These are phyloP conservation scores for Pleurotus djamor DNA, from an alignment of 768 basidiomycete genomes.

Conservation along the genomic window DNA sequence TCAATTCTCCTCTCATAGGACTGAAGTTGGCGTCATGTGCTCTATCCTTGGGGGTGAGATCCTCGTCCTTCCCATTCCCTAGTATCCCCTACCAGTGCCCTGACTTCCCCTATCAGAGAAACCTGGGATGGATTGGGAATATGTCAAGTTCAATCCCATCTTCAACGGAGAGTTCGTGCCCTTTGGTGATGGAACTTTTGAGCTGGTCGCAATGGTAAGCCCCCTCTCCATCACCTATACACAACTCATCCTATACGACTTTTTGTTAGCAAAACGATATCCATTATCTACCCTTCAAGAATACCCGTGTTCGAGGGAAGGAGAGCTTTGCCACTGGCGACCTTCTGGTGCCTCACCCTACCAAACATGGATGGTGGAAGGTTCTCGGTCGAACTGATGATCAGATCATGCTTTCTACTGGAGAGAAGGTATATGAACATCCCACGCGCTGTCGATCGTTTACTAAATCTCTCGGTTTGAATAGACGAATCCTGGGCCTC, in stretches of 20 bases:
- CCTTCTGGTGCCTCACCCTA: conserved; percentile 23
- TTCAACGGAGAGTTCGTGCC: conserved; percentile 13
- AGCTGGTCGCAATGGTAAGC: conserved; percentile 17
- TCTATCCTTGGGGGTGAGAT: conserved; percentile 7
- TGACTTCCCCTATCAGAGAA: conserved; percentile 3
- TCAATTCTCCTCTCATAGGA: not conserved
- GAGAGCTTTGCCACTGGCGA: conserved; percentile 19
- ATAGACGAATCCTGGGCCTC: not conserved
- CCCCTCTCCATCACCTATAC: not conserved
- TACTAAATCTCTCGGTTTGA: not conserved
- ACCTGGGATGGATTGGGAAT: conserved; percentile 18
- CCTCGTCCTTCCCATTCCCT: not conserved
- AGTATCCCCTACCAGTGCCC: no score
- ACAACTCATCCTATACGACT: not conserved
- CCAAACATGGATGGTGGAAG: conserved; percentile 16
- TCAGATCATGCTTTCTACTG: conserved; percentile 18
- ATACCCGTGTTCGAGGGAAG: conserved; percentile 10
- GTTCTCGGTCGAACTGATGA: conserved; percentile 20
- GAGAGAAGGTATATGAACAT: conserved; percentile 14
- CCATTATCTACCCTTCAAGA: conserved; percentile 1
- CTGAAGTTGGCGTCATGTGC: conserved; percentile 12
- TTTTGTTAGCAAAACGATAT: not conserved
- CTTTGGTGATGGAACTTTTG: conserved; percentile 15
- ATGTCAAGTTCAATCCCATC: conserved; percentile 13
- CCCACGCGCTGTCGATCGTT: not conserved